Evolutionary conservation across 441 rosid genomes (phyloP), one percentile per base, ranked within the genome.

Genomic region (Raphanus hybrid): DNA sequence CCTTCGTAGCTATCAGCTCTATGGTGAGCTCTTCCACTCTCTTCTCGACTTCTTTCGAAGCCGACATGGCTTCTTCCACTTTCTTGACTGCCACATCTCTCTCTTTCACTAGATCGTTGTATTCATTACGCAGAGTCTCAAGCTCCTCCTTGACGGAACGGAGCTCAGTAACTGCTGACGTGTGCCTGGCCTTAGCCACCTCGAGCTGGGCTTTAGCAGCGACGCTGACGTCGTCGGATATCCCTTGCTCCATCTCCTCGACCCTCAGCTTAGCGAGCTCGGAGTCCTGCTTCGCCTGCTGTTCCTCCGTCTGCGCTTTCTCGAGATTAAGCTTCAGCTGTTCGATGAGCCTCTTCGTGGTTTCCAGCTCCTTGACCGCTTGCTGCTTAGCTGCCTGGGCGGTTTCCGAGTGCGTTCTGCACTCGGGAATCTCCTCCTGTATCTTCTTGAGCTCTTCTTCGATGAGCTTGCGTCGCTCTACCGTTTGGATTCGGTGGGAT

Each of bases 121-220:
- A 92, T 48, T 93, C 92, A 75, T 83, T 87, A 11, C 69, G 80
- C 70, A 95, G 77, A 39, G 84, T 69, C 61, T 87, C 87, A 39
- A 92, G 50, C 86, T 91, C 97, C 27, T 86, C 89, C 35, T 84
- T 90, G 69, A 92, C 93, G 26, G 91, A 79, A 74, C 81, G 72
- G 54, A 92, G 81, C 75, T 92, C 99, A 0, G 84, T 67, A 76
- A 89, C 71, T 3, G 99, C 96, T 52, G 88, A 84, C 8, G 83
- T 54, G 78, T 92, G 89, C 79, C 99, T 88, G 32, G 92, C 88
- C 82, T 84, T 91, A 39, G 98, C 99, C 67, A 92, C 98, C 83
- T 92, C 97, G 74, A 92, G 94, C 83, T 94, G 97, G 0, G 92
- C 86, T 86, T 91, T 94, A 9, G 98, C 97, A 55, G 98, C 99